These are phyloP conservation scores for Pythium brassicae DNA, from an alignment of 352 stramenopile genomes.

Conservation along the genomic window DNA sequence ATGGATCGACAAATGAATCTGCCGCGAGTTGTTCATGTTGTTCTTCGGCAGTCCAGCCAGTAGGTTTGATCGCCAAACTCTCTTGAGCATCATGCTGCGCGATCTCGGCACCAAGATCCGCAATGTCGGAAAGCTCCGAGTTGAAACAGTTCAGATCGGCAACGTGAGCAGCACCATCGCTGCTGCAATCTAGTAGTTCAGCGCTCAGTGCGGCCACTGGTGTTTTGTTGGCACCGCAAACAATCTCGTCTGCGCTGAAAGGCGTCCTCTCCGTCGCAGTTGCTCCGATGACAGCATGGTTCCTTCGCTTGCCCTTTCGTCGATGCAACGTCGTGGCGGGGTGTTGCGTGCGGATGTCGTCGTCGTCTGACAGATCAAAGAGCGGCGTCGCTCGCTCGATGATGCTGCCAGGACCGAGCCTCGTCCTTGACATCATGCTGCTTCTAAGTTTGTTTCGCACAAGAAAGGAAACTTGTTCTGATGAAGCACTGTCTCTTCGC, in stretches of 20 bases:
- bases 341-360: neutral
- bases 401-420: slow-evolving; percentile 17
- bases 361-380: slow-evolving; percentile 27
- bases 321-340: slow-evolving; percentile 3
- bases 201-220: neutral
- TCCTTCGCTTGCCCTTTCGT: slow-evolving; percentile 15
- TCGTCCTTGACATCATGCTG: slow-evolving; percentile 5
- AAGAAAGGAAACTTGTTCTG: neutral
- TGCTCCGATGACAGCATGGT: neutral
- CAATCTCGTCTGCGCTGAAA: slow-evolving; percentile 12
- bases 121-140: slow-evolving; percentile 7
- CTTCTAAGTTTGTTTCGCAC: neutral
- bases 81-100: neutral
- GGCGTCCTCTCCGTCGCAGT: neutral
- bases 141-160: slow-evolving; percentile 2
- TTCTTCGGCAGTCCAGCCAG: neutral
- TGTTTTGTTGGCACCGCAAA: neutral
- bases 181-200: neutral
- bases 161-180: neutral
- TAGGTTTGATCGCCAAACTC: neutral
- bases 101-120: slow-evolving; percentile 9
- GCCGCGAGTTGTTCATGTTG: neutral
- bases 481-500: neutral
- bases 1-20: neutral
- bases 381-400: slow-evolving; percentile 28